phyloP scores from a whole-genome alignment of 2,329 filamentous ascomycete genomes.

The Neurospora sp. region DNA sequence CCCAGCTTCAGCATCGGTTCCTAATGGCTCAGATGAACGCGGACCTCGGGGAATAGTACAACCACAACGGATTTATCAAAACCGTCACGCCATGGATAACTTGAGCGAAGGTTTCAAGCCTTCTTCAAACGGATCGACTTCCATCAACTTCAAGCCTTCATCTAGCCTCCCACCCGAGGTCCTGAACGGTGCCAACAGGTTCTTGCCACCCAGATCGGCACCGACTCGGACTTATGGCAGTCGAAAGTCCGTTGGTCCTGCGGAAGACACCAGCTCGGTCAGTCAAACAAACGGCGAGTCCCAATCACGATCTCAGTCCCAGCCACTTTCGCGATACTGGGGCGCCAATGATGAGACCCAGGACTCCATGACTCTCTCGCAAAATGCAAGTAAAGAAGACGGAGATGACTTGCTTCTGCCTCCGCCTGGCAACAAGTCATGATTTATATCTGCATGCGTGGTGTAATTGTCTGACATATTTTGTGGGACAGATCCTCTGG shows the following conservation, averaged over 20 bases:
- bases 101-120: background rate
- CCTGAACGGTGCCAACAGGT: background rate
- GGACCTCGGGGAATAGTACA: background rate
- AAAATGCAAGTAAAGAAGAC: background rate
- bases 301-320: constrained; percentile 5
- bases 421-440: background rate
- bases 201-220: background rate
- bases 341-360: constrained; percentile 10
- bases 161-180: background rate
- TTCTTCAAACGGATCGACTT: background rate
- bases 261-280: background rate
- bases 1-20: background rate
- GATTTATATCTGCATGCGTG: background rate
- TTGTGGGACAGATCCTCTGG: background rate
- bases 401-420: background rate
- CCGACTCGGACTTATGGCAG: background rate
- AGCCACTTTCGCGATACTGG: constrained; percentile 2
- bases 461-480: background rate
- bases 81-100: background rate
- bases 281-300: background rate
- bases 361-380: constrained; percentile 11
- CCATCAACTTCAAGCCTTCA: background rate
- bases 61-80: background rate
- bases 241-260: background rate
- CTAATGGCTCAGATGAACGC: background rate